phyloP scores from a whole-genome alignment of 2,329 filamentous ascomycete species.

The Diaporthe vexans region DNA sequence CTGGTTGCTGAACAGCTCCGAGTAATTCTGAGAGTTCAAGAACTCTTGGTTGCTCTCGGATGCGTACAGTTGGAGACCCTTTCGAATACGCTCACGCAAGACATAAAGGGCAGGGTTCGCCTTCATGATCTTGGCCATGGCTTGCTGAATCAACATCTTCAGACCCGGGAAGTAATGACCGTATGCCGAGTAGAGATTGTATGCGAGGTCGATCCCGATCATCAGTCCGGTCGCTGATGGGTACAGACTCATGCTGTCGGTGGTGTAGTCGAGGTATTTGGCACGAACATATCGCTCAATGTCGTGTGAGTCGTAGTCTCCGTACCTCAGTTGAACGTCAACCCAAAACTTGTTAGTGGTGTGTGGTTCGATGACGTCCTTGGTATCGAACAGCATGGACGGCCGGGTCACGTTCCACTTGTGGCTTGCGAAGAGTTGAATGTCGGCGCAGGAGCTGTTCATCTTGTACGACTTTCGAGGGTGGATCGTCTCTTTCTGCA shows the following conservation, averaged over 20 bases:
- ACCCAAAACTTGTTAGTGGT: conserved; percentile 99
- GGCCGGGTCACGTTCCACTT: conserved; percentile 99
- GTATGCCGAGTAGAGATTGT: conserved; percentile 98
- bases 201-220: conserved; percentile 97
- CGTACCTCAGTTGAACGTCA: conserved; percentile 95
- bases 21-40: conserved; percentile 99
- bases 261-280: conserved; percentile 99
- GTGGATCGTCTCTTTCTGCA: conserved; percentile 96
- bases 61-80: conserved; percentile 97
- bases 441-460: conserved; percentile 99
- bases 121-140: conserved; percentile 99
- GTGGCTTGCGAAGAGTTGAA: conserved; percentile 95
- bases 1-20: conserved; percentile 98
- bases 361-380: conserved; percentile 92
- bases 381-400: conserved; percentile 94
- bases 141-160: conserved; percentile 95
- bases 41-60: conserved; percentile 99
- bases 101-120: conserved; percentile 98
- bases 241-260: conserved; percentile 98
- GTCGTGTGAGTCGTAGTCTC: conserved; percentile 98
- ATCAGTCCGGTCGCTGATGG: conserved; percentile 96
- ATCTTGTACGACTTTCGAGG: conserved; percentile 99
- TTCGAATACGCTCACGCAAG: conserved; percentile 95
- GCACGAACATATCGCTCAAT: conserved; percentile 98
- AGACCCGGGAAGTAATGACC: conserved; percentile 98